Percentiles rank a stretch among this genome's conserved stretches.
Evolutionary conservation across 345 rosid genomes (phyloP).

Genomic region (Citrus medica): DNA sequence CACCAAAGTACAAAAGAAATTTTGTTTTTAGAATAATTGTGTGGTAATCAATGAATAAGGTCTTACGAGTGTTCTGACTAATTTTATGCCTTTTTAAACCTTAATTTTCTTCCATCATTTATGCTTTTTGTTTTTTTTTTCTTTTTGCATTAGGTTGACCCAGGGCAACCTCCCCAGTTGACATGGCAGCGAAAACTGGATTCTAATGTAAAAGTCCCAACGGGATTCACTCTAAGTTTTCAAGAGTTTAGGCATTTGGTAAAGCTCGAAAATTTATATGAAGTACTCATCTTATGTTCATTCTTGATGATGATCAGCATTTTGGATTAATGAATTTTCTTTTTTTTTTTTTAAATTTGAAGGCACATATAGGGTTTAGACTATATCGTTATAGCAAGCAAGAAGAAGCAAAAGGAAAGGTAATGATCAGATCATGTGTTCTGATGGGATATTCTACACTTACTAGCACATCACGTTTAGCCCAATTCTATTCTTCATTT

Average conservation of each 20-base stretch:
- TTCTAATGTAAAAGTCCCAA: conserved; percentile 33
- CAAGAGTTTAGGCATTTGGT: conserved; percentile 58
- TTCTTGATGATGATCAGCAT: background rate
- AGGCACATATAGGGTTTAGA: conserved; percentile 66
- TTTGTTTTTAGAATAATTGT: background rate
- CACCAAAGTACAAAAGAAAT: background rate
- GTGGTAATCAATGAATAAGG: background rate
- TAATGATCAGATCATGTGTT: conserved; percentile 19
- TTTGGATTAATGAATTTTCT: background rate
- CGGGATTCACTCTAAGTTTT: conserved; percentile 31
- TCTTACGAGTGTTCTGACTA: too few relatives aligned
- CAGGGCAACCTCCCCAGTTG: conserved; percentile 39
- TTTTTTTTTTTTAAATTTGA: background rate
- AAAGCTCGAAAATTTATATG: background rate
- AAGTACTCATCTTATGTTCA: background rate
- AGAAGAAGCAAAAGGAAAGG: conserved; percentile 69
- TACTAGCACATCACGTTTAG: background rate
- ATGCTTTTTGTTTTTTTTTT: background rate
- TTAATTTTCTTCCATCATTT: background rate
- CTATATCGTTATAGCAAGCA: conserved; percentile 43
- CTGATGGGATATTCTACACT: background rate
- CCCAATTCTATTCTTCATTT: background rate
- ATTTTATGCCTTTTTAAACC: background rate
- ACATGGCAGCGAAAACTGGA: conserved; percentile 60
- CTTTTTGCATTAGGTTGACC: conserved; percentile 26